Base-by-base conservation (phyloP, 129 eudicot genomes). In the Rutidosis leptorrhynchoides region DNA sequence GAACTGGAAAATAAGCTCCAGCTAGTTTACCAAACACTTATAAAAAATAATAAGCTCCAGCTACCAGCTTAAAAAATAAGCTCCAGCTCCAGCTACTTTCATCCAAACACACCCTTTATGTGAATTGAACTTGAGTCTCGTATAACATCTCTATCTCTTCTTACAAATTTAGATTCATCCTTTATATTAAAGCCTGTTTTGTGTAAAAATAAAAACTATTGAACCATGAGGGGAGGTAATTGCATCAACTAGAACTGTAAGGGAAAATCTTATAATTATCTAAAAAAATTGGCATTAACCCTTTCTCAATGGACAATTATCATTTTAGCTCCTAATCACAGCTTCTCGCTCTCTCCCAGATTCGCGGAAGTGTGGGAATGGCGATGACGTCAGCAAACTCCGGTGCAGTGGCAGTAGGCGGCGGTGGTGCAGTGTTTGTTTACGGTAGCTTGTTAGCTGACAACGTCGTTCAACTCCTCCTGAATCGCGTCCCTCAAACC, bases 361-460 rank as follows among this genome's bases (percentile, higher is more conserved):
- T 48, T 33, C 30, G 59, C 40, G 25, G 33, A 40, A 42, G 49
- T 53, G 51, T 30, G 28, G 60, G 15, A 55, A 65, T 56, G 67
- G 78, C 17, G 73, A 75, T 24, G 79, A 33, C 74, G 62, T 58
- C 74, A 30, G 15, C 73, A 24, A 57, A 65, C 77, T 55, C 72
- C 66, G 67, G 66, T n/a, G 49, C 53, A 28, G 67, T 57, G 72
- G 72, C 3, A 45, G 71, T 15, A 22, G 48, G 27, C 14, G 76
- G 77, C 2, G 62, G 55, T 10, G 37, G 24, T 10, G 48, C 63
- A 20, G 60, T 92, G 3, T 92, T 92, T 67, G 98, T 92, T 2
- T 92, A 92, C 73, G 98, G 98, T 43, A 92, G 95, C 64, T 89
- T 92, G 51, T 80, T 88, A 57, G 83, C 96, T 0, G 91, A 92